These are phyloP conservation scores for Rhizoclosmatium globosum DNA, from an alignment of 192 early-diverging fungal genomes.

Conservation along the genomic window DNA sequence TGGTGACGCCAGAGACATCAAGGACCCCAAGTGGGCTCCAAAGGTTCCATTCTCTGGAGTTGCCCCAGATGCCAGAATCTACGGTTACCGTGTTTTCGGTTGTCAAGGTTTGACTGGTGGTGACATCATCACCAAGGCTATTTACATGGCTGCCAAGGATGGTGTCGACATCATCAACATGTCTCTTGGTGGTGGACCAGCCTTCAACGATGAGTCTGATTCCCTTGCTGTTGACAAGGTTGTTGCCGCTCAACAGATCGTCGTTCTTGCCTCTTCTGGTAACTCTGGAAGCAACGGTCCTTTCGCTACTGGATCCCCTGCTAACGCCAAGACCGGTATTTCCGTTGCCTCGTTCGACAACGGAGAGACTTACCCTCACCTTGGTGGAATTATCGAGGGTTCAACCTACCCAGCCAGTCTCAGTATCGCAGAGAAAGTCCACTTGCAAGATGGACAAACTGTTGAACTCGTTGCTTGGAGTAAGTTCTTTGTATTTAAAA, in stretches of 20 bases:
- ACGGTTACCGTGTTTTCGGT: constrained; percentile 80
- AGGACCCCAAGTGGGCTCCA: neutral
- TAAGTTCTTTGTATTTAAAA: no score
- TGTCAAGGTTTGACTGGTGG: constrained; percentile 67
- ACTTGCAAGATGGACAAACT: neutral
- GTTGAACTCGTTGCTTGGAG: no score
- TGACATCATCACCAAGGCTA: constrained; percentile 80
- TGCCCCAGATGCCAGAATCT: constrained; percentile 81
- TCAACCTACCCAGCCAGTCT: neutral
- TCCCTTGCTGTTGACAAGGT: constrained; percentile 60
- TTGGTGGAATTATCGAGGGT: neutral
- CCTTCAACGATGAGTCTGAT: constrained; percentile 69
- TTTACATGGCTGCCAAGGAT: constrained; percentile 75
- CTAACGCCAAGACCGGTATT: neutral
- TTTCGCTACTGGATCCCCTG: constrained; percentile 14
- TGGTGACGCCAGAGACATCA: constrained; percentile 40
- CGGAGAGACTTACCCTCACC: neutral
- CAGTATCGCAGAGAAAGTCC: neutral
- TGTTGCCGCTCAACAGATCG: constrained; percentile 48
- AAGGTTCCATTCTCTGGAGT: constrained; percentile 64
- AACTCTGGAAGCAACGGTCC: constrained; percentile 76
- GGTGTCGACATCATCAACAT: constrained; percentile 86
- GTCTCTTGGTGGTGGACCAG: constrained; percentile 74
- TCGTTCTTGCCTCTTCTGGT: constrained; percentile 71
- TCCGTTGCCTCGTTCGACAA: constrained; percentile 5